A percentile compares a stretch with the other conserved stretches of the same genome.
Conservation (phyloP, 2,329 filamentous ascomycete species). For the Lecanicillium sp. region DNA sequence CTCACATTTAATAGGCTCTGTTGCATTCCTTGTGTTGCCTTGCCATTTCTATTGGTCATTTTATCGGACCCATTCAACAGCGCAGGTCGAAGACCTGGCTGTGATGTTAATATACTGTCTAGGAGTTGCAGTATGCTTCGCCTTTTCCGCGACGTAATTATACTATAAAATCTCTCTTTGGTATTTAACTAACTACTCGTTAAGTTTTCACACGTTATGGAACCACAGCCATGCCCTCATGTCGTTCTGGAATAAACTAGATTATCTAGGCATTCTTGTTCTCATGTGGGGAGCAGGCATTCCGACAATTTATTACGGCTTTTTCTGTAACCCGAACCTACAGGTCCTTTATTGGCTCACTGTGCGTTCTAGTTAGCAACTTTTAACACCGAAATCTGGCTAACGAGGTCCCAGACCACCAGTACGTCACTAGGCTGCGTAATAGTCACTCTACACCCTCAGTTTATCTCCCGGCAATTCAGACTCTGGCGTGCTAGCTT, state of each 20-base stretch:
- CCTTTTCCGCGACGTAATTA: constrained; percentile 11
- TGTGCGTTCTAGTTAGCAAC: constrained; percentile 5
- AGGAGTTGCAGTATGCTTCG: constrained; percentile 12
- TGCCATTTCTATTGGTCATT: constrained; percentile 7
- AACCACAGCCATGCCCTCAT: constrained; percentile 7
- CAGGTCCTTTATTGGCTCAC: constrained; percentile 11
- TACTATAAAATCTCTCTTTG: not conserved
- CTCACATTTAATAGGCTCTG: constrained; percentile 9
- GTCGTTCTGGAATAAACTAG: constrained; percentile 9
- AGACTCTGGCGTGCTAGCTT: constrained; percentile 9
- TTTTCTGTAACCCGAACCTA: constrained; percentile 11
- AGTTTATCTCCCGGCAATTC: constrained; percentile 9
- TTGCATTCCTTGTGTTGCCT: constrained; percentile 7
- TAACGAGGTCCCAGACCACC: constrained; percentile 2
- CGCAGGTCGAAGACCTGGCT: constrained; percentile 5
- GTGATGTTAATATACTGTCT: constrained; percentile 11
- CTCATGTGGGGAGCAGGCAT: constrained; percentile 12
- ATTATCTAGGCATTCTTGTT: constrained; percentile 12
- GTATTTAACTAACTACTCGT: not conserved
- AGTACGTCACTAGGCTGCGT: constrained; percentile 8
- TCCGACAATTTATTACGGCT: constrained; percentile 12
- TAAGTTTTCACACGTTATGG: constrained; percentile 6
- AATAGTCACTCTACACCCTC: constrained; percentile 9
- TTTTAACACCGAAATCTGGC: not conserved
- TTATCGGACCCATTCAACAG: not conserved